A percentile compares a stretch with the other conserved stretches of the same genome.
Conservation (phyloP, 2,329 filamentous ascomycete species). For the Diaporthe sp. region DNA sequence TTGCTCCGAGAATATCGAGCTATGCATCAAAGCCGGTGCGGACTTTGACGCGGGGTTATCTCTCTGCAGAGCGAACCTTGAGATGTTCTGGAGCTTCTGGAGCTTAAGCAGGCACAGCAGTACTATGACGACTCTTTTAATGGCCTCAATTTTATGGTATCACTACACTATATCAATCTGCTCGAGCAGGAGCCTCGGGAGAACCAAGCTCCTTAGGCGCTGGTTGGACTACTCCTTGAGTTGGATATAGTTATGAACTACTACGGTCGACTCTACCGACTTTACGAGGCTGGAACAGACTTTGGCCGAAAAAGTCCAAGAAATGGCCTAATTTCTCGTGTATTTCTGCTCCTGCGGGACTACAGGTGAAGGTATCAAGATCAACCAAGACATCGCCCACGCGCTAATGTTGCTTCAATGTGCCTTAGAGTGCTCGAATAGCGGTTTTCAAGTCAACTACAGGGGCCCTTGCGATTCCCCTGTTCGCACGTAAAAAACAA, state of each 20-base stretch:
- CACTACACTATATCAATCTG: neutral
- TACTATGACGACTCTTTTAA: neutral
- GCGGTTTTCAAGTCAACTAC: neutral
- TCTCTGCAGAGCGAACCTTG: neutral
- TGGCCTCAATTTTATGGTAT: neutral
- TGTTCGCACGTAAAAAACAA: neutral
- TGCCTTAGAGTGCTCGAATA: neutral
- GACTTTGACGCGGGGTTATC: neutral
- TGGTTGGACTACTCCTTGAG: neutral
- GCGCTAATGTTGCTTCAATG: neutral
- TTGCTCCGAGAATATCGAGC: too few relatives aligned
- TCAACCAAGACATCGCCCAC: neutral
- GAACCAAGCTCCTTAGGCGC: neutral
- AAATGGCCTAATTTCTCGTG: neutral
- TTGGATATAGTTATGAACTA: neutral
- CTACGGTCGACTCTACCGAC: neutral
- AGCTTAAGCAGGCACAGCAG: neutral
- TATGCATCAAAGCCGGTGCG: neutral
- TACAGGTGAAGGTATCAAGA: neutral
- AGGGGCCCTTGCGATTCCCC: neutral
- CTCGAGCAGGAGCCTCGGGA: neutral
- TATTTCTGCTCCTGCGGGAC: neutral
- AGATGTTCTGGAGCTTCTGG: too few relatives aligned
- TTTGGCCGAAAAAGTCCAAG: neutral
- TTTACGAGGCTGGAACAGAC: neutral